Conservation (phyloP, 306 rosid species). For the Geum urbanum region DNA sequence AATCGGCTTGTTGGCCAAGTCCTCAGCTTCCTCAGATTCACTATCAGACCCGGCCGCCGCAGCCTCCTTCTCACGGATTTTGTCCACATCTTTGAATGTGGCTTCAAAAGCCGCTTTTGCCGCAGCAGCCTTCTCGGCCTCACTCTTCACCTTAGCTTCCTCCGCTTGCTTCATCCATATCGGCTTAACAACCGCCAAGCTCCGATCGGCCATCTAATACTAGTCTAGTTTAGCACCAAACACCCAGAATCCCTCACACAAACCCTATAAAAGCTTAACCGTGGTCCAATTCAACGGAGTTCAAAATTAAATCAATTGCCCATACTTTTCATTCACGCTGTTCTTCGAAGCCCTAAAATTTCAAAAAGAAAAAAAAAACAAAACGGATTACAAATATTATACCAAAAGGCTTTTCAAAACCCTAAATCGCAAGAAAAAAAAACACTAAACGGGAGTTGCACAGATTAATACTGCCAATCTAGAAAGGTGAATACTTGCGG, state of each 20-base stretch:
- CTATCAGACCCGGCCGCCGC: slow-evolving; percentile 61
- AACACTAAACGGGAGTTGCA: neutral
- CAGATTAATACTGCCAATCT: neutral
- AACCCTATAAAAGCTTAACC: slow-evolving; percentile 2
- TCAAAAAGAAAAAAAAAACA: neutral
- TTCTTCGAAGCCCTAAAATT: slow-evolving; percentile 6
- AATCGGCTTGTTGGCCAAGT: slow-evolving; percentile 64
- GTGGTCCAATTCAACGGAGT: neutral
- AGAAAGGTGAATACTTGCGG: too few relatives aligned
- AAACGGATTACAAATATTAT: neutral
- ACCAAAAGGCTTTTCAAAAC: neutral
- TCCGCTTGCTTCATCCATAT: slow-evolving; percentile 98
- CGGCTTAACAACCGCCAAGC: slow-evolving; percentile 57
- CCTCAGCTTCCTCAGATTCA: slow-evolving; percentile 84
- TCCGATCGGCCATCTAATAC: slow-evolving; percentile 77
- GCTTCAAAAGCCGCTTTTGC: slow-evolving; percentile 98
- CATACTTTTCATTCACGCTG: slow-evolving; percentile 9
- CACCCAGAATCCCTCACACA: slow-evolving; percentile 6
- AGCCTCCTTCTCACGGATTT: slow-evolving; percentile 42
- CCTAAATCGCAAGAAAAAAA: neutral
- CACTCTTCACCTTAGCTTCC: slow-evolving; percentile 87
- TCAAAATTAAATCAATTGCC: slow-evolving; percentile 22
- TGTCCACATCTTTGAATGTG: slow-evolving; percentile 76
- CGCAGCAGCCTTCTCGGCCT: slow-evolving; percentile 91
- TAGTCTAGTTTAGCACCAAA: slow-evolving; percentile 20